These are phyloP conservation scores for Babjeviella inositovora DNA, from an alignment of 805 yeast genomes.

Conservation along the genomic window DNA sequence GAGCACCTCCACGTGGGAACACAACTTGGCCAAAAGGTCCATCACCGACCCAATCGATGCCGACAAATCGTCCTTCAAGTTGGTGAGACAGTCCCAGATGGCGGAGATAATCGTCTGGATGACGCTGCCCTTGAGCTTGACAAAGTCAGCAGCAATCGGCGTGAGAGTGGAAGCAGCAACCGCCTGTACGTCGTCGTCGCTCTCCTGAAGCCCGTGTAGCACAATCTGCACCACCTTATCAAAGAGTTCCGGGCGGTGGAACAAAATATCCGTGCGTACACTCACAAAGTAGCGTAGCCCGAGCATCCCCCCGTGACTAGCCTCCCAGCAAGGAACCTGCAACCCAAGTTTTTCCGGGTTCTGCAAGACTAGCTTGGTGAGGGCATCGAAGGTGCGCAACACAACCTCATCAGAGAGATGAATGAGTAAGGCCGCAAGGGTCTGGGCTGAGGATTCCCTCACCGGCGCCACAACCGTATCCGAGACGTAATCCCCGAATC, in stretches of 20 bases:
- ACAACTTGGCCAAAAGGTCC: constrained; percentile 81
- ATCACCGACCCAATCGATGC: constrained; percentile 93
- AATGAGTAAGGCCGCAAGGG: constrained; percentile 75
- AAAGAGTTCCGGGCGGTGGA: constrained; percentile 37
- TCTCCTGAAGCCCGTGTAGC: constrained; percentile 59
- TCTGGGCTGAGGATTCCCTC: constrained; percentile 90
- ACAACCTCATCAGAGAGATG: constrained; percentile 51
- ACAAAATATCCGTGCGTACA: constrained; percentile 66
- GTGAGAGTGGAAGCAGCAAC: constrained; percentile 88
- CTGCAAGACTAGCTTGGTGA: constrained; percentile 61
- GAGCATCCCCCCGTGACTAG: constrained; percentile 94
- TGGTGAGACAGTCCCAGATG: constrained; percentile 82
- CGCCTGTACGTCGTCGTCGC: constrained; percentile 93
- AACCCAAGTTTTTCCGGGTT: constrained; percentile 17
- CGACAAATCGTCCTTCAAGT: constrained; percentile 79
- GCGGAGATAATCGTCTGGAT: constrained; percentile 37
- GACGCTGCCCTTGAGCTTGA: constrained; percentile 34
- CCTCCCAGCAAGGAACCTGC: constrained; percentile 74
- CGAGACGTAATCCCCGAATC: constrained; percentile 94
- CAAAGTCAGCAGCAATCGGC: constrained; percentile 83
- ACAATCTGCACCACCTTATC: constrained; percentile 73
- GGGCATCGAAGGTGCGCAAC: constrained; percentile 42
- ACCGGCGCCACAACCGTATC: constrained; percentile 99
- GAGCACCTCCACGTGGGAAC: constrained; percentile 67
- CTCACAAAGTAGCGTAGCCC: constrained; percentile 88